A percentile compares a stretch with the other conserved stretches of the same genome.
Conservation (phyloP, 2,329 filamentous ascomycete species). For the Trichoderma lentiforme region DNA sequence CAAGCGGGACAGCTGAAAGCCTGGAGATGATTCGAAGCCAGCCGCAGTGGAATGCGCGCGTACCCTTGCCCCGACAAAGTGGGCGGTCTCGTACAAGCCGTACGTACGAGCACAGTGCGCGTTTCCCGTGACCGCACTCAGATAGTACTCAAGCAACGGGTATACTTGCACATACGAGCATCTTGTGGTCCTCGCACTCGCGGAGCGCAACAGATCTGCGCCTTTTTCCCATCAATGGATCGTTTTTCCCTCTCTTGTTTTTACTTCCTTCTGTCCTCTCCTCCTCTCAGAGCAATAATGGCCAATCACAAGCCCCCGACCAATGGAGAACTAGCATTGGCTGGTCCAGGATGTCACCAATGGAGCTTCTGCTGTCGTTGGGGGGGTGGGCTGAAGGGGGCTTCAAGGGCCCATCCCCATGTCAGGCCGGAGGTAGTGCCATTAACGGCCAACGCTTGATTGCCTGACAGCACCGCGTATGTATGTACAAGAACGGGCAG, state of each 20-base stretch:
- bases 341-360: conserved; percentile 24
- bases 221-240: conserved; percentile 15
- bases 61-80: not conserved
- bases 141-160: not conserved
- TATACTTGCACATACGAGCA: not conserved
- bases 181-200: not conserved
- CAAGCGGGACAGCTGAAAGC: conserved; percentile 18
- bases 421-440: conserved; percentile 19
- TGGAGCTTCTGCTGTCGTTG: conserved; percentile 20
- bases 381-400: conserved; percentile 1
- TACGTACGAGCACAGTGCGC: not conserved
- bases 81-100: not conserved
- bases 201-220: conserved; percentile 30
- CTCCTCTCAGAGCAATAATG: conserved; percentile 11
- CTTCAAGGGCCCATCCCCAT: conserved; percentile 14
- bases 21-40: conserved; percentile 18
- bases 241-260: conserved; percentile 14
- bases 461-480: conserved; percentile 12
- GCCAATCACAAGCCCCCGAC: conserved; percentile 28
- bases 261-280: conserved; percentile 17
- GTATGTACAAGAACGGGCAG: conserved; percentile 4
- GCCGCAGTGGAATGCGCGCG: conserved; percentile 4
- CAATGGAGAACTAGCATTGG: conserved; percentile 27
- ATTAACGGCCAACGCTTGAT: conserved; percentile 18
- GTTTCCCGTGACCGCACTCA: not conserved